Percentiles rank a stretch among this genome's conserved stretches.
Evolutionary conservation across 441 rosid species (phyloP).

Genomic region (Arabidopsis hybrid): DNA sequence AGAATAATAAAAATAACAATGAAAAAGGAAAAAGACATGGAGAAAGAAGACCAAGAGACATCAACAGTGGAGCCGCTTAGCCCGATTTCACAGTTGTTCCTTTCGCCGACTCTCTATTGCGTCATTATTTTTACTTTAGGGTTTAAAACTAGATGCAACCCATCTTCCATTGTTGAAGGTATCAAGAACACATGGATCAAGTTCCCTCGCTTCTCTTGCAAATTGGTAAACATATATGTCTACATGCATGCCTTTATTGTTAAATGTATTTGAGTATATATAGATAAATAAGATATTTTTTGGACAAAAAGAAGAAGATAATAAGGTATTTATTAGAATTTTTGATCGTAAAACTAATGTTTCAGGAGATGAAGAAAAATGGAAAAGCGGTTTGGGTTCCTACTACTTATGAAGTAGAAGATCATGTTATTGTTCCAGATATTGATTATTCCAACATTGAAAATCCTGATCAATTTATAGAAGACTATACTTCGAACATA

Average conservation of each 20-base stretch:
- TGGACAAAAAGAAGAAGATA: background rate
- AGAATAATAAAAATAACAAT: background rate
- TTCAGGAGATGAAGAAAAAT: conserved; percentile 30
- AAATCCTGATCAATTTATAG: conserved; percentile 47
- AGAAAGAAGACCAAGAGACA: conserved; percentile 25
- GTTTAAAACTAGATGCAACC: conserved; percentile 50
- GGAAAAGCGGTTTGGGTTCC: conserved; percentile 51
- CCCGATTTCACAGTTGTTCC: conserved; percentile 34
- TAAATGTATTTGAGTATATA: too few relatives aligned
- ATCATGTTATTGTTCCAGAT: conserved; percentile 33
- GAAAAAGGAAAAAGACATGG: conserved; percentile 22
- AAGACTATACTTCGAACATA: conserved; percentile 49
- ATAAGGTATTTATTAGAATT: background rate
- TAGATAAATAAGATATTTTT: too few relatives aligned
- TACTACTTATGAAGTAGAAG: conserved; percentile 45
- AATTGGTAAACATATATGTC: conserved; percentile 47
- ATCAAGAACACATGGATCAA: conserved; percentile 40
- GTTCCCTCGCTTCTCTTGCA: conserved; percentile 59
- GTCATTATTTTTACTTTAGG: conserved; percentile 62
- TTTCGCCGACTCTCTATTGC: conserved; percentile 36
- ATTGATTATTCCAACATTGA: conserved; percentile 28
- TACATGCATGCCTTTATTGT: too few relatives aligned
- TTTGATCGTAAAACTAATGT: background rate
- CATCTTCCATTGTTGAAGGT: conserved; percentile 45
- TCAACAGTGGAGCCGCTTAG: conserved; percentile 29